Conservation (phyloP, 2,329 filamentous ascomycete species). For the Aspergillus fijiensis region DNA sequence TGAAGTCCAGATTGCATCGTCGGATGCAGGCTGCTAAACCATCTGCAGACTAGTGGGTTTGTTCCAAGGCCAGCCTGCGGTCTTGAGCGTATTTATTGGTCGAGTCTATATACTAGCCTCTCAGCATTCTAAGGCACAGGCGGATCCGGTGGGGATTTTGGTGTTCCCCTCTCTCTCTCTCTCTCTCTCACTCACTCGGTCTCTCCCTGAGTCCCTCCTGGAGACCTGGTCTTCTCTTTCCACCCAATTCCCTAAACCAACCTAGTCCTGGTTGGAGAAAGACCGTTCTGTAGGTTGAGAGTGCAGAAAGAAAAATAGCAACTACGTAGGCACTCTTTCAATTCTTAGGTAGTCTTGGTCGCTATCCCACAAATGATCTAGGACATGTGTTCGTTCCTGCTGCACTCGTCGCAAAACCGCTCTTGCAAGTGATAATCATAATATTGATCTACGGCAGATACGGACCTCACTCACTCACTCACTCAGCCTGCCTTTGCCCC, state of each 20-base stretch:
- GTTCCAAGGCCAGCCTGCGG: conserved; percentile 15
- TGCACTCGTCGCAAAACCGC: background rate
- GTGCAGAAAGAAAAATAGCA: too few species aligned
- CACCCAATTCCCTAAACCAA: background rate
- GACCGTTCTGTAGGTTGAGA: conserved; percentile 6
- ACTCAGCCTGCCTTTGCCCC: too few species aligned
- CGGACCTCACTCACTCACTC: background rate
- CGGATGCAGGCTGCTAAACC: conserved; percentile 19
- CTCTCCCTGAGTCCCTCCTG: background rate
- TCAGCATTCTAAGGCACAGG: conserved; percentile 11
- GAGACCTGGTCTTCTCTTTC: background rate
- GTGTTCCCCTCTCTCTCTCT: conserved; percentile 13
- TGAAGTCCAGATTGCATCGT: conserved; percentile 2
- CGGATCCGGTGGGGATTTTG: conserved; percentile 17
- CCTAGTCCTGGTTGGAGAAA: conserved; percentile 5
- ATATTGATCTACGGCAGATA: background rate
- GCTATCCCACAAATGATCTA: background rate
- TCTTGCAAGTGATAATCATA: background rate
- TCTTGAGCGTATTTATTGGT: conserved; percentile 15
- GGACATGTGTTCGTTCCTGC: background rate
- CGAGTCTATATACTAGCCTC: conserved; percentile 15
- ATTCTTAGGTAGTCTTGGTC: background rate
- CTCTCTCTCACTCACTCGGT: background rate
- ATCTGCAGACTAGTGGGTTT: conserved; percentile 13
- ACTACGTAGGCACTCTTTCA: background rate